Evolutionary conservation across 2,329 filamentous ascomycete species (phyloP), one percentile per base, ranked within the genome.

Genomic region (Phaeosphaeria sp.): DNA sequence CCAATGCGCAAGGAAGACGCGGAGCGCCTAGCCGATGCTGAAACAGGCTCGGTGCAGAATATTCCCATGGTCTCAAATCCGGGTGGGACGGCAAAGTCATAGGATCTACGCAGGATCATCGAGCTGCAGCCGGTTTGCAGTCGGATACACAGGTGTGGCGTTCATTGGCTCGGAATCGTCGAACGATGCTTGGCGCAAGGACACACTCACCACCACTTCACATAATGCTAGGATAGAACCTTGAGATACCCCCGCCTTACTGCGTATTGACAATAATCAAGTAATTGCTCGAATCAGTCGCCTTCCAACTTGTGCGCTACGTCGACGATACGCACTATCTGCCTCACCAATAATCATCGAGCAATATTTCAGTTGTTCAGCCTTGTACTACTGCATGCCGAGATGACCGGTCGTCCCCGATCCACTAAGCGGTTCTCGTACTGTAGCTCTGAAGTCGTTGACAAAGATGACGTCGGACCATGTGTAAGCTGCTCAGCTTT

Each of bases 381-480:
- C 59, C 54, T 61, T 54, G 58, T 44, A 53, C 55, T 51, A 42
- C 59, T 52, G 22, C 56, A 61, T 67, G 67, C 69, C 69, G 71
- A 71, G 63, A 52, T 56, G 53, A 59, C 65, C 66, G 67, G 60
- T 60, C 15, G 46, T 54, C 42, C 39, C 71, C 65, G 62, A 66
- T 13, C 48, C 59, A 49, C 65, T 66, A 69, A 59, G 59, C 60
- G 57, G 21, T 43, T 49, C 36, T 58, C 46, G 54, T 51, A 52
- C 36, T 51, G 57, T 45, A 51, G 55, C 59, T 62, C 56, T 55
- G 36, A 47, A 47, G 3, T 53, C 30, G 43, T 62, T 60, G 60
- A 63, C 56, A 53, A 55, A 24, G 55, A 70, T 75, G 73, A 74
- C 73, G 73, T 75, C 60, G 21, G 39, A 36, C 42, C 18, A 47